Conservation (phyloP, 495 filamentous ascomycete species). For the Talaromyces wortmannii region DNA sequence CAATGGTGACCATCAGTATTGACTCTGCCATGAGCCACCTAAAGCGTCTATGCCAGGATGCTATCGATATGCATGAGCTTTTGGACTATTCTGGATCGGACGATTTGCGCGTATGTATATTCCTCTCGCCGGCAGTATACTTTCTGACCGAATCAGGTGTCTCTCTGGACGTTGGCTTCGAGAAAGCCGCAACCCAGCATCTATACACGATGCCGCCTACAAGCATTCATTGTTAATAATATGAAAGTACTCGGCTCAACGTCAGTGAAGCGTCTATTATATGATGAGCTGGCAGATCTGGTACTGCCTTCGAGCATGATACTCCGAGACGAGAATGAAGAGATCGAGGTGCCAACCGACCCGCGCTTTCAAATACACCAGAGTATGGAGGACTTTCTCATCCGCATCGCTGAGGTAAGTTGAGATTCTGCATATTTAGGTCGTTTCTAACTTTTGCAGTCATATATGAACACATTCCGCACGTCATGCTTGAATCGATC, state of each 20-base stretch:
- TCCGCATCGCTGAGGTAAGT: constrained; percentile 55
- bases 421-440: neutral
- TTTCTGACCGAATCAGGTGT: constrained; percentile 42
- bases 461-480: constrained; percentile 75
- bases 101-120: constrained; percentile 42
- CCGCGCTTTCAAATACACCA: constrained; percentile 69
- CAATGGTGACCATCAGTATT: constrained; percentile 71
- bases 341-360: constrained; percentile 70
- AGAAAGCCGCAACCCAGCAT: constrained; percentile 76
- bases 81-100: constrained; percentile 61
- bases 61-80: constrained; percentile 58
- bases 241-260: constrained; percentile 57
- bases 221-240: constrained; percentile 67
- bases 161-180: constrained; percentile 63
- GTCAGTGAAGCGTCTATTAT: constrained; percentile 66
- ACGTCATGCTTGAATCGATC: constrained; percentile 85
- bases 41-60: constrained; percentile 64
- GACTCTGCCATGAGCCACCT: constrained; percentile 66
- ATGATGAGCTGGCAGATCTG: constrained; percentile 69
- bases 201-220: constrained; percentile 76
- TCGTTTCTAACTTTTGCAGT: constrained; percentile 27
- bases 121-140: neutral
- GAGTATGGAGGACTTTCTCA: constrained; percentile 74
- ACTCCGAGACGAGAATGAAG: constrained; percentile 64
- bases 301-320: constrained; percentile 66